Evolutionary conservation across 331 rosid genomes (phyloP).

Genomic region (Rhamnella rubrinervis): DNA sequence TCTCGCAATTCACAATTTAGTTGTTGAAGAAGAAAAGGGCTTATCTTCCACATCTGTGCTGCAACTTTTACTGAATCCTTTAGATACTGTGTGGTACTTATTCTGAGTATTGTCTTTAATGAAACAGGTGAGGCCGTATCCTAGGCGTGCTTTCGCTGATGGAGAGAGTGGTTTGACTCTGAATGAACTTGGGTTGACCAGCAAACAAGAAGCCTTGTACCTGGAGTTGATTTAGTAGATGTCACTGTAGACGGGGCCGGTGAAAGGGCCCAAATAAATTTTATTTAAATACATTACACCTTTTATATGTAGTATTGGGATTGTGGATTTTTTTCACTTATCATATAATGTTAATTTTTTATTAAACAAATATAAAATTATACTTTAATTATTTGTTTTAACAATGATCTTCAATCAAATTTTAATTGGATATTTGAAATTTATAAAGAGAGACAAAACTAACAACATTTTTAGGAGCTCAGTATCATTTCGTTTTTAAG

Average conservation of each 20-base stretch:
- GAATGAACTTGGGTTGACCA: slow-evolving; percentile 71
- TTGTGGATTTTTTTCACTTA: no score
- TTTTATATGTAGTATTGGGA: no score
- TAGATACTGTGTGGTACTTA: neutral
- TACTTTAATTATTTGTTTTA: no score
- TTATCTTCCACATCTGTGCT: neutral
- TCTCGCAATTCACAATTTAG: neutral
- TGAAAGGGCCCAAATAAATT: no score
- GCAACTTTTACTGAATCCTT: neutral
- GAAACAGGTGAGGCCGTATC: slow-evolving; percentile 88
- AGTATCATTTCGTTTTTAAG: no score
- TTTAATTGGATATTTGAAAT: no score
- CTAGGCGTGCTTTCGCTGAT: slow-evolving; percentile 78
- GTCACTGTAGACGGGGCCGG: slow-evolving; percentile 12
- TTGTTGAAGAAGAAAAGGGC: neutral
- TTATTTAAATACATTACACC: no score
- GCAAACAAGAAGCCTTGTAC: slow-evolving; percentile 86
- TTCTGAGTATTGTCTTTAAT: neutral
- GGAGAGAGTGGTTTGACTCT: slow-evolving; percentile 63
- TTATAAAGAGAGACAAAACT: no score
- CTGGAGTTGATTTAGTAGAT: slow-evolving; percentile 59
- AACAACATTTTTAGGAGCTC: no score
- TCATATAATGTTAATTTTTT: no score
- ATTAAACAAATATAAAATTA: no score
- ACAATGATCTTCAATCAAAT: no score